Evolutionary conservation across 768 basidiomycete genomes (phyloP).

Genomic region (Termitomyces sp.): DNA sequence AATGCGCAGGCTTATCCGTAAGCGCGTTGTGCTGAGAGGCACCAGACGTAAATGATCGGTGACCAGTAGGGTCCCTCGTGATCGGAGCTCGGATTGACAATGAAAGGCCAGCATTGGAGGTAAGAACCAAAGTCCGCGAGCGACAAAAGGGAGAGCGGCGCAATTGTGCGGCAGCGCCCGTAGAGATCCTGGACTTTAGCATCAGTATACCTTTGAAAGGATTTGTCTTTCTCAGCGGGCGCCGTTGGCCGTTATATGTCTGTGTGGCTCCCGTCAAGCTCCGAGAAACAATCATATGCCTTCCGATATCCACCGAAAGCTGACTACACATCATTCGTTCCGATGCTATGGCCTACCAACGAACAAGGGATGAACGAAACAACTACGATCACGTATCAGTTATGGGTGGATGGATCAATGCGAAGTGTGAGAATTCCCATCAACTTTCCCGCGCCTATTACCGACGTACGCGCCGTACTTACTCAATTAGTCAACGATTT

Average conservation of each 20-base stretch:
- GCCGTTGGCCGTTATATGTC: constrained; percentile 9
- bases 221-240: background rate
- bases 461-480: background rate
- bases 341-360: background rate
- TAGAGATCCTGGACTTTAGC: constrained; percentile 10
- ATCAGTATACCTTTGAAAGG: background rate
- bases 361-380: background rate
- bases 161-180: constrained; percentile 6
- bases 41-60: constrained; percentile 14
- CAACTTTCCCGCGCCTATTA: background rate
- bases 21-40: constrained; percentile 9
- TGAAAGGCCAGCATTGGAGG: background rate
- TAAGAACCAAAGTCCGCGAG: constrained; percentile 4
- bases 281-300: constrained; percentile 5
- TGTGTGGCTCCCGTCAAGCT: constrained; percentile 8
- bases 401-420: background rate
- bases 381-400: background rate
- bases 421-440: background rate
- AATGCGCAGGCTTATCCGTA: constrained; percentile 13
- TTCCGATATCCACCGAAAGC: constrained; percentile 11
- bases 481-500: background rate
- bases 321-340: background rate
- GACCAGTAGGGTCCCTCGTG: background rate
- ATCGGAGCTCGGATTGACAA: background rate
- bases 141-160: constrained; percentile 6